phyloP scores from a whole-genome alignment of 257 asterid genomes.

The Verbena officinalis region DNA sequence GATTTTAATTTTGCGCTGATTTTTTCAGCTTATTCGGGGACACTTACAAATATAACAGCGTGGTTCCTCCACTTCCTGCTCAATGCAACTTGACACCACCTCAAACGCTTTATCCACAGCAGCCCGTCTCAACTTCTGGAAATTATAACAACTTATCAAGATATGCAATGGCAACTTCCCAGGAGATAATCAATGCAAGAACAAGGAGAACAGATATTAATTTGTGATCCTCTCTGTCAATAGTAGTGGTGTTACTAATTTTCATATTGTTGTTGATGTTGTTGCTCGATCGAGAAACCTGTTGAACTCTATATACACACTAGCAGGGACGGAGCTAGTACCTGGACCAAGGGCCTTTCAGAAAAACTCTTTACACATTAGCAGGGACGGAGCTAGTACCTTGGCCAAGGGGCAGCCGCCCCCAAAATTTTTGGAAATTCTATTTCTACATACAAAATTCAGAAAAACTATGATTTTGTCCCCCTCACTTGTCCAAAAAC shows the following conservation, averaged over 20 bases:
- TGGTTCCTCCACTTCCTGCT: slow-evolving; percentile 66
- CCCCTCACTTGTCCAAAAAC: too few species aligned
- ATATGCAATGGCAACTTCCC: slow-evolving; percentile 41
- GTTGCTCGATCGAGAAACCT: not conserved
- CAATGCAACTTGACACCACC: slow-evolving; percentile 68
- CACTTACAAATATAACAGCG: slow-evolving; percentile 44
- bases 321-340: too few species aligned
- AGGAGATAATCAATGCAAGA: slow-evolving; percentile 43
- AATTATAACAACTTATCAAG: slow-evolving; percentile 52
- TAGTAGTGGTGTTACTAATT: not conserved
- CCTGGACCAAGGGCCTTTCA: too few species aligned
- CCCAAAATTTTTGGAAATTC: too few species aligned
- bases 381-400: too few species aligned
- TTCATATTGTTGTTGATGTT: too few species aligned
- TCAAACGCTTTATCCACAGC: slow-evolving; percentile 72
- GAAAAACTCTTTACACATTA: too few species aligned
- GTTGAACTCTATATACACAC: not conserved
- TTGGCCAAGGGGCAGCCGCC: too few species aligned
- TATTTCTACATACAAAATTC: too few species aligned
- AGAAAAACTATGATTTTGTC: too few species aligned
- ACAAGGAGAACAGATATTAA: slow-evolving; percentile 61
- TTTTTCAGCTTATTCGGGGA: slow-evolving; percentile 47
- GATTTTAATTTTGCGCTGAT: not conserved
- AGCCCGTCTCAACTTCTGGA: slow-evolving; percentile 67
- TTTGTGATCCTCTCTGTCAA: slow-evolving; percentile 38